Evolutionary conservation across 2,329 filamentous ascomycete genomes (phyloP).

Genomic region (Elsinoe ampelina): DNA sequence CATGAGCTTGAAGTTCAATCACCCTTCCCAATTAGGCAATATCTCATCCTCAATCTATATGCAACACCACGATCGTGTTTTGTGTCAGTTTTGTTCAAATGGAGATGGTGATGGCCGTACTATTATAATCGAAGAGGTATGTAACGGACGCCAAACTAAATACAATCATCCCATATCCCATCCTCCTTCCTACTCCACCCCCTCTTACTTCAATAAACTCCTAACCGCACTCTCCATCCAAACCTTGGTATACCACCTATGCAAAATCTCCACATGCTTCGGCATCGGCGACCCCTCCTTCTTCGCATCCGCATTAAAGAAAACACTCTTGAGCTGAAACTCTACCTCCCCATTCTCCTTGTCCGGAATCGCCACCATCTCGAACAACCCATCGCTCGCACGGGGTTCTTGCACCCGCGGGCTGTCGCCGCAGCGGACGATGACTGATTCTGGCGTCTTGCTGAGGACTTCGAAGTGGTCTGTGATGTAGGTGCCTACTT

Average conservation of each 20-base stretch:
- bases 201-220: constrained; percentile 25
- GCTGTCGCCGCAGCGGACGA: constrained; percentile 57
- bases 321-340: constrained; percentile 56
- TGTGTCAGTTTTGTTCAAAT: too few relatives aligned
- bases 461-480: constrained; percentile 66
- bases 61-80: too few relatives aligned
- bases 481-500: constrained; percentile 54
- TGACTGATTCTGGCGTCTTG: constrained; percentile 51
- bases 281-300: constrained; percentile 37
- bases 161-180: neutral
- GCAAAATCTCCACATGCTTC: constrained; percentile 39
- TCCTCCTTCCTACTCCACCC: neutral
- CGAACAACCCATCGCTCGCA: constrained; percentile 56
- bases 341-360: constrained; percentile 50
- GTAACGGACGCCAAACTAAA: neutral
- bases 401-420: constrained; percentile 49
- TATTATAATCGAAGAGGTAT: neutral
- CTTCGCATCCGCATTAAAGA: constrained; percentile 46
- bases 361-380: constrained; percentile 54
- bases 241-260: constrained; percentile 48
- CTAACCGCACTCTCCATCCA: constrained; percentile 45
- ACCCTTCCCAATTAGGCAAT: constrained; percentile 11
- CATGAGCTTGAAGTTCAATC: neutral
- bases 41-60: neutral
- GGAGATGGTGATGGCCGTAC: neutral